Evolutionary conservation across 2,329 filamentous ascomycete genomes (phyloP).

Genomic region (Stachybotrys chlorohalonatus): DNA sequence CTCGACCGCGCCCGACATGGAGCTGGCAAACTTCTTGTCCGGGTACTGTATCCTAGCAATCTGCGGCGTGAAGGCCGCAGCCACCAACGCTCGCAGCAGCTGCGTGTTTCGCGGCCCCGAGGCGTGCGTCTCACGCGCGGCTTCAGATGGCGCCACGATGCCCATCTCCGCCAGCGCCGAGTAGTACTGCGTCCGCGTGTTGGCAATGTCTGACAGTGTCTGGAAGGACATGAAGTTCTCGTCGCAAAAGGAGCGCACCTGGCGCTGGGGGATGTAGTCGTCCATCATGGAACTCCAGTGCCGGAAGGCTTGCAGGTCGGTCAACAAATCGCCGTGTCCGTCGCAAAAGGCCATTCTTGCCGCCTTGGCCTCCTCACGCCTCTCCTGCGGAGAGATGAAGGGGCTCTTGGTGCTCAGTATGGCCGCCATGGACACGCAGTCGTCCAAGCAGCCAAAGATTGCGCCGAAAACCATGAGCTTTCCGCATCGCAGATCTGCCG

Average conservation of each 20-base stretch:
- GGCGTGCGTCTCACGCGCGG: slow-evolving; percentile 18
- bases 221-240: slow-evolving; percentile 77
- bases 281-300: slow-evolving; percentile 64
- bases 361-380: slow-evolving; percentile 70
- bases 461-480: slow-evolving; percentile 95
- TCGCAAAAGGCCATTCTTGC: slow-evolving; percentile 65
- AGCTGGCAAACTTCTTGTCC: slow-evolving; percentile 88
- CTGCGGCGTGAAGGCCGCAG: slow-evolving; percentile 72
- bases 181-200: slow-evolving; percentile 78
- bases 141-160: slow-evolving; percentile 46
- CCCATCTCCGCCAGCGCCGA: slow-evolving; percentile 78
- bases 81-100: slow-evolving; percentile 61
- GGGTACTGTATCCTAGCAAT: slow-evolving; percentile 88
- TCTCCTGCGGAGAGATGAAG: slow-evolving; percentile 76
- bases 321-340: slow-evolving; percentile 79
- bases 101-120: slow-evolving; percentile 23
- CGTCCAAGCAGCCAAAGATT: slow-evolving; percentile 85
- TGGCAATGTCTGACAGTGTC: slow-evolving; percentile 79
- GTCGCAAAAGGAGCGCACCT: slow-evolving; percentile 69
- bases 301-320: slow-evolving; percentile 76
- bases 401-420: slow-evolving; percentile 86
- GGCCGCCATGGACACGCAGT: slow-evolving; percentile 79
- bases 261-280: slow-evolving; percentile 48
- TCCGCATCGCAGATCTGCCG: slow-evolving; percentile 82
- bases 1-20: slow-evolving; percentile 81